These are phyloP conservation scores for Lithohypha guttulata DNA, from an alignment of 2,329 filamentous ascomycete genomes.

Conservation along the genomic window DNA sequence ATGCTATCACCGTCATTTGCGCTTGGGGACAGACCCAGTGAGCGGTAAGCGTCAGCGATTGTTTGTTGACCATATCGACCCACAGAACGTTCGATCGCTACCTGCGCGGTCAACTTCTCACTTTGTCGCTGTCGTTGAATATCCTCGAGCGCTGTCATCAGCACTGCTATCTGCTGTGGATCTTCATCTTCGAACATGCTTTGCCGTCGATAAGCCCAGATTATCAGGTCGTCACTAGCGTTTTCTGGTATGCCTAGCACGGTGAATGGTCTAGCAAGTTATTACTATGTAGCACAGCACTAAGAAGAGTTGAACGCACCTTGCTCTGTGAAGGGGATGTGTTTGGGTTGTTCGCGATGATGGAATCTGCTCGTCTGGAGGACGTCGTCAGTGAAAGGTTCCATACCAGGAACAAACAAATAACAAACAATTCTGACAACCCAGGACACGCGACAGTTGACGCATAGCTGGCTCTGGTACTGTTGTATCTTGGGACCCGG, in stretches of 20 bases:
- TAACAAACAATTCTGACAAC: slow-evolving; percentile 19
- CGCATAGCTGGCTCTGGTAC: slow-evolving; percentile 13
- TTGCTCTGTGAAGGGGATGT: slow-evolving; percentile 13
- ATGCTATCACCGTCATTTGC: slow-evolving; percentile 40
- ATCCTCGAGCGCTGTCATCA: slow-evolving; percentile 54
- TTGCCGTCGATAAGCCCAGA: slow-evolving; percentile 44
- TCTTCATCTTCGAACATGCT: slow-evolving; percentile 22
- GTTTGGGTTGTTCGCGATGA: slow-evolving; percentile 21
- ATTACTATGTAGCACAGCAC: slow-evolving; percentile 20
- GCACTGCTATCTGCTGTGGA: slow-evolving; percentile 44
- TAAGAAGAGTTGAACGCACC: slow-evolving; percentile 11
- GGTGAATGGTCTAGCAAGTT: slow-evolving; percentile 42
- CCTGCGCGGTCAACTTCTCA: slow-evolving; percentile 47
- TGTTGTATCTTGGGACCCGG: slow-evolving; percentile 14
- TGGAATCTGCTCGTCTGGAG: slow-evolving; percentile 26
- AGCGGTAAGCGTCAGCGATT: slow-evolving; percentile 46
- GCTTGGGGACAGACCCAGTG: slow-evolving; percentile 43
- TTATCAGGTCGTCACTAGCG: slow-evolving; percentile 51
- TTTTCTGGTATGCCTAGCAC: slow-evolving; percentile 52
- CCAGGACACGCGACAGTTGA: slow-evolving; percentile 15
- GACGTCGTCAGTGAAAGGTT: slow-evolving; percentile 8
- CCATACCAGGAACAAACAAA: neutral
- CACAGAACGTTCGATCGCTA: slow-evolving; percentile 47
- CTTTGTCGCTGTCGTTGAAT: slow-evolving; percentile 48
- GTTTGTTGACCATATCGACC: slow-evolving; percentile 49